Percentiles rank a stretch among this genome's conserved stretches.
Conservation (phyloP, 2,329 filamentous ascomycete genomes). For the Fusarium coffeatum region DNA sequence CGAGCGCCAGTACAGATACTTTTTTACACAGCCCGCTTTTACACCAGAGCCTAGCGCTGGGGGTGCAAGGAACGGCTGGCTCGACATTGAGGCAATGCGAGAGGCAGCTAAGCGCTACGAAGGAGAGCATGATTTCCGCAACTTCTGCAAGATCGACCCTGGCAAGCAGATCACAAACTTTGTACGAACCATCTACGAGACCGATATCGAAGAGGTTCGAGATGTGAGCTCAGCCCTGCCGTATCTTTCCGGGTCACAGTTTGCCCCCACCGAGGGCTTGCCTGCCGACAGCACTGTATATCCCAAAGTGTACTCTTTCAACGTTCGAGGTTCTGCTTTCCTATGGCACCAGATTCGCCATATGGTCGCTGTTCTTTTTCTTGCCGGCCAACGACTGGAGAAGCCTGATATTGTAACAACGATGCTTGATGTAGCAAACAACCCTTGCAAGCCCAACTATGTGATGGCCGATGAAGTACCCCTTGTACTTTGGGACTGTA, state of each 20-base stretch:
- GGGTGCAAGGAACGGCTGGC: slow-evolving; percentile 73
- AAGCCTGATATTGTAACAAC: slow-evolving; percentile 76
- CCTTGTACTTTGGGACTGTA: slow-evolving; percentile 94
- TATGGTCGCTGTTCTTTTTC: slow-evolving; percentile 92
- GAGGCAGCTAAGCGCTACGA: slow-evolving; percentile 82
- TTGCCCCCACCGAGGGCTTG: slow-evolving; percentile 43
- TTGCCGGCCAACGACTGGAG: slow-evolving; percentile 90
- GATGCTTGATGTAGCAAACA: slow-evolving; percentile 77
- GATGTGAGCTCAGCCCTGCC: slow-evolving; percentile 65
- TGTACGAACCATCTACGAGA: slow-evolving; percentile 79
- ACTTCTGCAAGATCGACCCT: slow-evolving; percentile 94
- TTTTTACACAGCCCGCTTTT: slow-evolving; percentile 95
- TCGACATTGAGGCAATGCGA: slow-evolving; percentile 89
- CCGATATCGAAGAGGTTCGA: slow-evolving; percentile 79
- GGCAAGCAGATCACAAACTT: slow-evolving; percentile 91
- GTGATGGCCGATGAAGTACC: slow-evolving; percentile 91
- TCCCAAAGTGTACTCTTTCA: slow-evolving; percentile 86
- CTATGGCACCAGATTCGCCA: slow-evolving; percentile 98
- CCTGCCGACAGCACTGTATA: slow-evolving; percentile 32
- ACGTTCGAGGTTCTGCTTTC: slow-evolving; percentile 90
- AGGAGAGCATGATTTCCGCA: slow-evolving; percentile 92
- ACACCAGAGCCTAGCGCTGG: slow-evolving; percentile 63
- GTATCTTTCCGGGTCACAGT: slow-evolving; percentile 61
- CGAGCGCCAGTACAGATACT: slow-evolving; percentile 93
- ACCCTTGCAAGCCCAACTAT: slow-evolving; percentile 84